Evolutionary conservation across 495 filamentous ascomycete species (phyloP).

Genomic region (Penicillium turbatum): DNA sequence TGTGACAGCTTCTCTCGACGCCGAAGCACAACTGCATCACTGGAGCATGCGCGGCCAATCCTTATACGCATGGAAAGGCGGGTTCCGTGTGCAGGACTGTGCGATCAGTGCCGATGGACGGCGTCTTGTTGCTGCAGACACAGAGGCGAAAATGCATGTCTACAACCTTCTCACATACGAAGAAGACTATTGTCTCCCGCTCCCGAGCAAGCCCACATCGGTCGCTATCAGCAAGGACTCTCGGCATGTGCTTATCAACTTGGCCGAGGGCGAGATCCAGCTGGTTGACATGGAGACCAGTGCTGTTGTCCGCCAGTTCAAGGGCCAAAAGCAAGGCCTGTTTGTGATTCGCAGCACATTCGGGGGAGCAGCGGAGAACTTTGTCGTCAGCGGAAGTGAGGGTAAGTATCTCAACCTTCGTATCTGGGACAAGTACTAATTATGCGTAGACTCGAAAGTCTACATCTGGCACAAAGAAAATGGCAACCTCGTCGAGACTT

Average conservation of each 20-base stretch:
- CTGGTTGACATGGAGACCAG: slow-evolving; percentile 72
- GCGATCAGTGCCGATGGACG: slow-evolving; percentile 74
- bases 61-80: slow-evolving; percentile 59
- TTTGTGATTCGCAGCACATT: slow-evolving; percentile 78
- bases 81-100: slow-evolving; percentile 77
- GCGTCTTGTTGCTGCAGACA: slow-evolving; percentile 72
- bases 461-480: slow-evolving; percentile 90
- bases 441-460: slow-evolving; percentile 62
- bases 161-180: slow-evolving; percentile 73
- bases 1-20: slow-evolving; percentile 75
- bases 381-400: slow-evolving; percentile 88
- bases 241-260: slow-evolving; percentile 73
- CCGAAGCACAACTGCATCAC: slow-evolving; percentile 57
- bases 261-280: slow-evolving; percentile 67
- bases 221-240: slow-evolving; percentile 79
- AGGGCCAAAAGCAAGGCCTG: slow-evolving; percentile 64
- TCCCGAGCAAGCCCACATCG: slow-evolving; percentile 67
- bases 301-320: slow-evolving; percentile 65
- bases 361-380: slow-evolving; percentile 86
- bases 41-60: slow-evolving; percentile 57
- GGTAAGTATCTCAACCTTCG: slow-evolving; percentile 45
- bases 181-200: slow-evolving; percentile 65
- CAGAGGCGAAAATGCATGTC: slow-evolving; percentile 65
- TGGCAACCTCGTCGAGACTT: slow-evolving; percentile 65
- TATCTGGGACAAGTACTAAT: slow-evolving; percentile 15